Evolutionary conservation across 1,284 basidiomycete species (phyloP).

Genomic region (Athelia sp.): DNA sequence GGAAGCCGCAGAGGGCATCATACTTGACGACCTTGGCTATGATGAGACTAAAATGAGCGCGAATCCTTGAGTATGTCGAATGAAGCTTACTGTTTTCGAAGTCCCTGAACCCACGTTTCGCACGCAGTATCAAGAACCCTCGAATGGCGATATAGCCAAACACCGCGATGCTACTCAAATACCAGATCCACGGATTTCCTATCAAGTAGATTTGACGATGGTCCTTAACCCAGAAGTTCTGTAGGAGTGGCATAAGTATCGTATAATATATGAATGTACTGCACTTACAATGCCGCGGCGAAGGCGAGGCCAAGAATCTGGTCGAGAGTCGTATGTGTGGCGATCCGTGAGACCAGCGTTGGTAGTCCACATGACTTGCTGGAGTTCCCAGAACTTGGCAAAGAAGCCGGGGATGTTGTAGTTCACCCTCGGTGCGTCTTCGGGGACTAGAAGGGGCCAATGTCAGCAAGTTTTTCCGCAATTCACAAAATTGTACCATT

Average conservation of each 20-base stretch:
- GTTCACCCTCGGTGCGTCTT: conserved; percentile 78
- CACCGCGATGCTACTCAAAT: conserved; percentile 73
- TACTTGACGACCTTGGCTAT: conserved; percentile 89
- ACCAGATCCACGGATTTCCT: conserved; percentile 95
- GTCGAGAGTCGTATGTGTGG: conserved; percentile 93
- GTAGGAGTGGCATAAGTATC: conserved; percentile 7
- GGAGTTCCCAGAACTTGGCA: conserved; percentile 87
- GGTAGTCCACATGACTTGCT: conserved; percentile 97
- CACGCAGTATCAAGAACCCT: conserved; percentile 79
- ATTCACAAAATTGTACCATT: conserved; percentile 27
- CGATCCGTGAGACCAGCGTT: conserved; percentile 94
- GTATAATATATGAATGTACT: background rate
- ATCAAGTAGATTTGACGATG: conserved; percentile 93
- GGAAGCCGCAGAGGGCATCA: conserved; percentile 86
- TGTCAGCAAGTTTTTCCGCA: background rate
- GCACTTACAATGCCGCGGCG: conserved; percentile 85
- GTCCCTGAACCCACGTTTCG: conserved; percentile 88
- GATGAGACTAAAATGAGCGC: too few species aligned
- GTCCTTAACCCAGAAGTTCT: conserved; percentile 99
- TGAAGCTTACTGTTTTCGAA: conserved; percentile 89
- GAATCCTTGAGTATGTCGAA: too few species aligned
- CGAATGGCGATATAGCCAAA: conserved; percentile 64
- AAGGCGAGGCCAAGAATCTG: conserved; percentile 84
- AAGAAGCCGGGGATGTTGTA: conserved; percentile 86
- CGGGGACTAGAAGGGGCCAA: conserved; percentile 47